Conservation (phyloP, 192 early-diverging fungal species). For the Coemansia reversa region DNA sequence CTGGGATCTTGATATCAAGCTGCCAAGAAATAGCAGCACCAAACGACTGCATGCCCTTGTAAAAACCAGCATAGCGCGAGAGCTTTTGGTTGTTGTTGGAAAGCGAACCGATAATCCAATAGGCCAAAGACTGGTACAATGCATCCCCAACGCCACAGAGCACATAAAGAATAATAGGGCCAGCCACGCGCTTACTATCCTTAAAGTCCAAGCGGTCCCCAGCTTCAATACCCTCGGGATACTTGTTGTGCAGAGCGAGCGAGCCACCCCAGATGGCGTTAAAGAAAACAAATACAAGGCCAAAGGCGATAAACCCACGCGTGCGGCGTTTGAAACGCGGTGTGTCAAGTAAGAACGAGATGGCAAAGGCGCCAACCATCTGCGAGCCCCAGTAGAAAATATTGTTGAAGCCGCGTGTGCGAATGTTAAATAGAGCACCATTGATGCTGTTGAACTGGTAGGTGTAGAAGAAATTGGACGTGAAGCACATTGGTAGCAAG, state of each 20-base stretch:
- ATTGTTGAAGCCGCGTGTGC: slow-evolving; percentile 79
- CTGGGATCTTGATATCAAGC: slow-evolving; percentile 56
- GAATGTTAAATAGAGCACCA: slow-evolving; percentile 68
- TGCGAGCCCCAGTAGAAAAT: slow-evolving; percentile 80
- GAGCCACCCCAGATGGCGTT: slow-evolving; percentile 67
- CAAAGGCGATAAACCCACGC: slow-evolving; percentile 65
- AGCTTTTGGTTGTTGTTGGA: slow-evolving; percentile 75
- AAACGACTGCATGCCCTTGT: slow-evolving; percentile 87
- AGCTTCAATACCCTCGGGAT: slow-evolving; percentile 22
- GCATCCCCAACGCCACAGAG: slow-evolving; percentile 78
- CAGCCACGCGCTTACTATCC: slow-evolving; percentile 53
- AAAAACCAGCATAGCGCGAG: slow-evolving; percentile 79
- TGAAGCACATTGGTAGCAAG: slow-evolving; percentile 73
- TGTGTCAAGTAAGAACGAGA: slow-evolving; percentile 70
- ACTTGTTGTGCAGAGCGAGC: slow-evolving; percentile 64
- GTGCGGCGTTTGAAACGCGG: slow-evolving; percentile 55
- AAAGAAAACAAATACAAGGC: slow-evolving; percentile 51
- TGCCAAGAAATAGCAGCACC: slow-evolving; percentile 74
- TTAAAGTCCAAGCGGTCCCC: slow-evolving; percentile 51
- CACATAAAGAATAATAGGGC: slow-evolving; percentile 68
- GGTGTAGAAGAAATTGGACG: slow-evolving; percentile 86
- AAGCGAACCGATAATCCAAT: slow-evolving; percentile 87
- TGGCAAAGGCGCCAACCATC: slow-evolving; percentile 67
- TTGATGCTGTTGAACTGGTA: slow-evolving; percentile 79
- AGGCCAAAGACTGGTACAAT: slow-evolving; percentile 76